These are phyloP conservation scores for Mycena galericulata DNA, from an alignment of 768 basidiomycete species.

Conservation along the genomic window DNA sequence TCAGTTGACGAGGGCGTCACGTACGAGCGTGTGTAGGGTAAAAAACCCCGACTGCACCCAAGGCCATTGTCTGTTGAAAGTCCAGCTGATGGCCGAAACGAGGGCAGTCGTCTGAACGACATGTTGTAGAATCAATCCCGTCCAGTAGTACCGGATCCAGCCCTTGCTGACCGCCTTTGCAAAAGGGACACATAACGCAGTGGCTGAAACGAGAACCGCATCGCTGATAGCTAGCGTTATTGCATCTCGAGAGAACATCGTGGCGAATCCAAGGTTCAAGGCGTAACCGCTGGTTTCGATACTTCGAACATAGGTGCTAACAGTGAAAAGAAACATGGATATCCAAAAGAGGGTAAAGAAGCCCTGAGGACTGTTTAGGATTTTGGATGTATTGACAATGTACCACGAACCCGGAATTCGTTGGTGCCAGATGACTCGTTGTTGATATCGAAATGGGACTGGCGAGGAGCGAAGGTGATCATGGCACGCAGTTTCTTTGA, in stretches of 20 bases:
- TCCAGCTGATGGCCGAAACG: conserved; percentile 86
- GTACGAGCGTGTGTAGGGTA: conserved; percentile 85
- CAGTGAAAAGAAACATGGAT: conserved; percentile 83
- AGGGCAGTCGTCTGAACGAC: conserved; percentile 79
- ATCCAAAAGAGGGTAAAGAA: conserved; percentile 98
- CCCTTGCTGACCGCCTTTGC: conserved; percentile 80
- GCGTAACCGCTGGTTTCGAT: conserved; percentile 84
- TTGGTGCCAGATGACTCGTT: conserved; percentile 82
- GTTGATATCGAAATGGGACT: conserved; percentile 85
- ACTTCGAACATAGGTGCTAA: conserved; percentile 82
- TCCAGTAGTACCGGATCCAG: conserved; percentile 86
- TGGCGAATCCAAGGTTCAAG: conserved; percentile 83
- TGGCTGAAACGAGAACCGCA: conserved; percentile 80
- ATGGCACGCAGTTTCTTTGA: conserved; percentile 86
- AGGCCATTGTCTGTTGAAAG: conserved; percentile 93
- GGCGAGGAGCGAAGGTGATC: conserved; percentile 88
- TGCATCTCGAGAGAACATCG: conserved; percentile 89
- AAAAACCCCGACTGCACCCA: conserved; percentile 97
- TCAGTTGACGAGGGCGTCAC: conserved; percentile 37
- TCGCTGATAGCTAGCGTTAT: conserved; percentile 87
- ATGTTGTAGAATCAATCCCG: conserved; percentile 85
- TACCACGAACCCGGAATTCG: conserved; percentile 79
- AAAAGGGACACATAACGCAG: conserved; percentile 85
- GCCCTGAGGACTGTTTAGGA: conserved; percentile 62
- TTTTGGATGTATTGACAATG: not conserved